phyloP scores from a whole-genome alignment of 2,329 filamentous ascomycete species.

The Xylariaceae sp. region DNA sequence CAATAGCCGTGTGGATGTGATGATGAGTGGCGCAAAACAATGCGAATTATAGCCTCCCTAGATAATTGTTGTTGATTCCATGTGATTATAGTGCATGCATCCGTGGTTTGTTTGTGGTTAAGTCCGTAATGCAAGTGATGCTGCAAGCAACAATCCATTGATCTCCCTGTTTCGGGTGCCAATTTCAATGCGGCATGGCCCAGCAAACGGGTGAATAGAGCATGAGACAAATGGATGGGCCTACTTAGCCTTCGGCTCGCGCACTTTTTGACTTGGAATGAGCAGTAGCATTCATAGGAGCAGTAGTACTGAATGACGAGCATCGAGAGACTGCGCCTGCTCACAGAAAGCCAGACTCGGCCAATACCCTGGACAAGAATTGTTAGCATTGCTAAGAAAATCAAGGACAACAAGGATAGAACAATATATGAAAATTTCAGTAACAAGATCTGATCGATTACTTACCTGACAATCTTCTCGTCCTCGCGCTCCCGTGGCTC shows the following conservation, averaged over 20 bases:
- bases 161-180: too few species aligned
- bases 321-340: conserved; percentile 6
- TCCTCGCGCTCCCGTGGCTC: conserved; percentile 96
- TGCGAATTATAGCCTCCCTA: too few species aligned
- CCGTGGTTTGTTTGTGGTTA: too few species aligned
- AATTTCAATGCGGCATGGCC: too few species aligned
- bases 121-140: too few species aligned
- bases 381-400: conserved; percentile 19
- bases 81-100: too few species aligned
- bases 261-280: not conserved
- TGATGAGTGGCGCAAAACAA: too few species aligned
- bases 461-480: conserved; percentile 98
- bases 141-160: too few species aligned
- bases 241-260: not conserved
- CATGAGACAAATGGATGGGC: too few species aligned
- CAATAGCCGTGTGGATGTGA: too few species aligned
- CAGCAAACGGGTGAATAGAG: too few species aligned
- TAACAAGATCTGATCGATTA: conserved; percentile 21
- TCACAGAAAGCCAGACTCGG: conserved; percentile 61
- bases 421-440: not conserved
- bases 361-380: conserved; percentile 48
- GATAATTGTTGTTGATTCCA: too few species aligned
- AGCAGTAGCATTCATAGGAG: not conserved
- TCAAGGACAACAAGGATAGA: not conserved
- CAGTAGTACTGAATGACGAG: not conserved